Evolutionary conservation across 768 basidiomycete genomes (phyloP).

Genomic region (Baorangia bicolor): DNA sequence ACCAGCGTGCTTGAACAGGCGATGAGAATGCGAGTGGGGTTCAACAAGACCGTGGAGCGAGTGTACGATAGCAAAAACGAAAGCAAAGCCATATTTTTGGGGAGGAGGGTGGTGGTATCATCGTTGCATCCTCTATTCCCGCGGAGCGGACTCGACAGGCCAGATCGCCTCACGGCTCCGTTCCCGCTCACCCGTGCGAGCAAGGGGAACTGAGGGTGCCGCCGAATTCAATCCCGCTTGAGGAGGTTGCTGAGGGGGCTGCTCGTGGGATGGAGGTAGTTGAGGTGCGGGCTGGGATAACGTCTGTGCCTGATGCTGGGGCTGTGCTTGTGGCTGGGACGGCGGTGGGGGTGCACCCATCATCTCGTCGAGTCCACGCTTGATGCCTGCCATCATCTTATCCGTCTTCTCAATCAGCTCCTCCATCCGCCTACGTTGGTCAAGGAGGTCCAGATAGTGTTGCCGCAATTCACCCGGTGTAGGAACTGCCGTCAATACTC

Average conservation of each 20-base stretch:
- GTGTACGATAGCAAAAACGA: slow-evolving; percentile 30
- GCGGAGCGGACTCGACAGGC: slow-evolving; percentile 29
- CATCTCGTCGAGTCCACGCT: slow-evolving; percentile 78
- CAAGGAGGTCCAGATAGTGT: slow-evolving; percentile 64
- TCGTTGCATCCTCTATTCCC: slow-evolving; percentile 25
- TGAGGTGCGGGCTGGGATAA: slow-evolving; percentile 25
- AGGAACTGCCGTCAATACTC: slow-evolving; percentile 34
- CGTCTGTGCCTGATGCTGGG: slow-evolving; percentile 23
- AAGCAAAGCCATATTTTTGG: slow-evolving; percentile 28
- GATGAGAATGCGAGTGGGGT: slow-evolving; percentile 23
- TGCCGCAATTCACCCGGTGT: slow-evolving; percentile 64
- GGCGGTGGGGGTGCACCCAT: slow-evolving; percentile 34
- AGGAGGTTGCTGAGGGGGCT: slow-evolving; percentile 24
- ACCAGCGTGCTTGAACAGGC: slow-evolving; percentile 10
- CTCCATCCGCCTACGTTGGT: slow-evolving; percentile 63
- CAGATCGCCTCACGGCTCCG: slow-evolving; percentile 29
- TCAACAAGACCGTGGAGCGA: slow-evolving; percentile 19
- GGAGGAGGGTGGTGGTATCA: slow-evolving; percentile 8
- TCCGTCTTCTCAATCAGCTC: slow-evolving; percentile 79
- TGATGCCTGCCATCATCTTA: slow-evolving; percentile 65
- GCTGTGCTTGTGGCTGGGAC: slow-evolving; percentile 22
- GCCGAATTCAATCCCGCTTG: slow-evolving; percentile 13
- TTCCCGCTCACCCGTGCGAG: slow-evolving; percentile 30
- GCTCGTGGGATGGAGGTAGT: slow-evolving; percentile 29
- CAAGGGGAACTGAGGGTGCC: slow-evolving; percentile 18